Evolutionary conservation across 2,329 filamentous ascomycete genomes (phyloP).

Genomic region (Calonectria pseudoreteaudii): DNA sequence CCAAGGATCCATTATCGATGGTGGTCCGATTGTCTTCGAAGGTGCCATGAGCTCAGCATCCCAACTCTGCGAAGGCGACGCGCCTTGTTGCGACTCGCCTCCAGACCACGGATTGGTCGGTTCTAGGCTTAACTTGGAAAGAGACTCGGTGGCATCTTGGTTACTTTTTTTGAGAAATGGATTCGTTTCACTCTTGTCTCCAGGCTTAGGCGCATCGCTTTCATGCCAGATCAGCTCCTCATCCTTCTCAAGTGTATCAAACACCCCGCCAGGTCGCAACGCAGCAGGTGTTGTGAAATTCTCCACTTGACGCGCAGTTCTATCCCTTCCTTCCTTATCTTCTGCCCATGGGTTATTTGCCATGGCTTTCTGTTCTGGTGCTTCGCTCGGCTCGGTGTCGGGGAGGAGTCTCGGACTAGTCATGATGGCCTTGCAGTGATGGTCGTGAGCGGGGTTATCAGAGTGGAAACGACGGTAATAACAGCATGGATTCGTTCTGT

Average conservation of each 20-base stretch:
- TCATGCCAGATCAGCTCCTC: conserved; percentile 50
- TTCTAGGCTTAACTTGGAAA: conserved; percentile 59
- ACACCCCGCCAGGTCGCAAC: conserved; percentile 47
- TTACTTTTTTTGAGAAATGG: conserved; percentile 65
- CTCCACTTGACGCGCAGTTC: conserved; percentile 34
- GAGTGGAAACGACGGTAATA: conserved; percentile 22
- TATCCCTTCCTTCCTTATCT: conserved; percentile 37
- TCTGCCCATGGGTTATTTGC: conserved; percentile 43
- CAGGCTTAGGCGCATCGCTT: conserved; percentile 18
- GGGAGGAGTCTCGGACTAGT: conserved; percentile 20
- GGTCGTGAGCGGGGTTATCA: conserved; percentile 23
- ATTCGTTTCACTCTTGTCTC: conserved; percentile 58
- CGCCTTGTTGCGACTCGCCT: conserved; percentile 21
- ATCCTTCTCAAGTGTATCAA: conserved; percentile 34
- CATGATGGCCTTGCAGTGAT: conserved; percentile 29
- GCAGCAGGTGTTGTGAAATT: conserved; percentile 41
- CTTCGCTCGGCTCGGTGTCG: conserved; percentile 15
- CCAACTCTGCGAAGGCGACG: conserved; percentile 29
- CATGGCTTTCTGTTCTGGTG: conserved; percentile 23
- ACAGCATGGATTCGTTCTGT: conserved; percentile 15
- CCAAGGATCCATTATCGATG: conserved; percentile 40
- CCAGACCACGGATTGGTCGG: conserved; percentile 51
- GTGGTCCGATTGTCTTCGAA: background rate
- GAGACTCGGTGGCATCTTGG: conserved; percentile 46
- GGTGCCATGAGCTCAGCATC: conserved; percentile 36